Conservation (phyloP, 768 basidiomycete species). For the Pulveroboletus ravenelii region DNA sequence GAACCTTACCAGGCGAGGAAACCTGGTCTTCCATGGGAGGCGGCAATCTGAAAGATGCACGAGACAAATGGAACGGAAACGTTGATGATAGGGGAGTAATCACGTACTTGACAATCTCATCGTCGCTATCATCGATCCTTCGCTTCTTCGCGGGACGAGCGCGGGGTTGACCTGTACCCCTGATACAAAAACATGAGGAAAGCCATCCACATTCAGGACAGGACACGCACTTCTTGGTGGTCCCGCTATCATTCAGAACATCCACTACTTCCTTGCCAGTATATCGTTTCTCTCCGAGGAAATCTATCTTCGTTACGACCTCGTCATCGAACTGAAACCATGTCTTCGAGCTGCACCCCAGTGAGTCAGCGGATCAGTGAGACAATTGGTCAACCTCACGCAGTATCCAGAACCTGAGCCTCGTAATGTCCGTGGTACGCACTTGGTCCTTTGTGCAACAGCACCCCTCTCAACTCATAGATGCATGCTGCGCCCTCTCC, state of each 20-base stretch:
- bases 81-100: slow-evolving; percentile 12
- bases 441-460: slow-evolving; percentile 87
- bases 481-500: slow-evolving; percentile 29
- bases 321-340: slow-evolving; percentile 98
- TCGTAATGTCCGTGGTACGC: slow-evolving; percentile 92
- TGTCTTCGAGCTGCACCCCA: slow-evolving; percentile 44
- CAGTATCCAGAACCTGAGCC: slow-evolving; percentile 71
- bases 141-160: slow-evolving; percentile 44
- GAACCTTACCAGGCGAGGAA: slow-evolving; percentile 21
- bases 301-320: slow-evolving; percentile 58
- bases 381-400: slow-evolving; percentile 39
- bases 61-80: slow-evolving; percentile 10
- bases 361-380: slow-evolving; percentile 1
- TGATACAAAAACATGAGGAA: slow-evolving; percentile 10
- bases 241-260: slow-evolving; percentile 21
- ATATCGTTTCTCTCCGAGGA: slow-evolving; percentile 44
- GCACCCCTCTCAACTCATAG: slow-evolving; percentile 83
- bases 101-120: slow-evolving; percentile 37
- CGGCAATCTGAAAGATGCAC: slow-evolving; percentile 17
- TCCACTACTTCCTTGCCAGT: slow-evolving; percentile 28
- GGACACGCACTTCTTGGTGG: slow-evolving; percentile 26
- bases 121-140: slow-evolving; percentile 57
- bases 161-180: slow-evolving; percentile 28
- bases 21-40: slow-evolving; percentile 16
- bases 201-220: neutral